These are phyloP conservation scores for Colletotrichum lupini DNA, from an alignment of 2,329 filamentous ascomycete species.

Conservation along the genomic window DNA sequence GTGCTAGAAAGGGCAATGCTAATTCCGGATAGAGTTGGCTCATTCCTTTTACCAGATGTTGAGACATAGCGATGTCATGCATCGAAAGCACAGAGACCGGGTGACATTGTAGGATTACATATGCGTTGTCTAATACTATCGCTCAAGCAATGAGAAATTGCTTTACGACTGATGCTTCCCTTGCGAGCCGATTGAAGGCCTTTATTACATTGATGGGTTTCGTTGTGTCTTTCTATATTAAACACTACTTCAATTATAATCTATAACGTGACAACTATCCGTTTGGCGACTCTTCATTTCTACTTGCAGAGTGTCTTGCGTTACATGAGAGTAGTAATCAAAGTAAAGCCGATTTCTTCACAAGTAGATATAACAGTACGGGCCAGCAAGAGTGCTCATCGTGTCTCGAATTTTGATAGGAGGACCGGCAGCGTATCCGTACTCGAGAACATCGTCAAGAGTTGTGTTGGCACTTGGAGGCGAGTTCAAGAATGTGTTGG, in stretches of 20 bases:
- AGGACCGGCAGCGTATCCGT: constrained; percentile 38
- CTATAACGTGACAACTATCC: too few species aligned
- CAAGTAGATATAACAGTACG: constrained; percentile 43
- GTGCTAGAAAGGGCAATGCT: background rate
- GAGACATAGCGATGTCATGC: background rate
- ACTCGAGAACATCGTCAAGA: constrained; percentile 38
- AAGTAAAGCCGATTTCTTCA: background rate
- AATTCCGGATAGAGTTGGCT: background rate
- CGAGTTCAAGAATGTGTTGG: constrained; percentile 39
- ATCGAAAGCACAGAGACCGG: background rate
- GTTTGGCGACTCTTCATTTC: too few species aligned
- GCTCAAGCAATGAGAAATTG: too few species aligned
- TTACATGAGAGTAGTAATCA: too few species aligned
- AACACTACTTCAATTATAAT: too few species aligned
- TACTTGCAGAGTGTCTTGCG: too few species aligned
- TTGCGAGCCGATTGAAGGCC: too few species aligned
- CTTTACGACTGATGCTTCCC: too few species aligned
- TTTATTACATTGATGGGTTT: too few species aligned
- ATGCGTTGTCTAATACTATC: too few species aligned
- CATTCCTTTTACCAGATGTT: constrained; percentile 3
- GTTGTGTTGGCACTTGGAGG: constrained; percentile 39
- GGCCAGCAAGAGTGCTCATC: constrained; percentile 39
- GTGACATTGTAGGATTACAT: background rate
- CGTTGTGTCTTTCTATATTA: too few species aligned
- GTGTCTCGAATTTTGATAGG: constrained; percentile 39